Base-by-base conservation (phyloP, 1,139 yeast species). In the Geotrichum fermentans region DNA sequence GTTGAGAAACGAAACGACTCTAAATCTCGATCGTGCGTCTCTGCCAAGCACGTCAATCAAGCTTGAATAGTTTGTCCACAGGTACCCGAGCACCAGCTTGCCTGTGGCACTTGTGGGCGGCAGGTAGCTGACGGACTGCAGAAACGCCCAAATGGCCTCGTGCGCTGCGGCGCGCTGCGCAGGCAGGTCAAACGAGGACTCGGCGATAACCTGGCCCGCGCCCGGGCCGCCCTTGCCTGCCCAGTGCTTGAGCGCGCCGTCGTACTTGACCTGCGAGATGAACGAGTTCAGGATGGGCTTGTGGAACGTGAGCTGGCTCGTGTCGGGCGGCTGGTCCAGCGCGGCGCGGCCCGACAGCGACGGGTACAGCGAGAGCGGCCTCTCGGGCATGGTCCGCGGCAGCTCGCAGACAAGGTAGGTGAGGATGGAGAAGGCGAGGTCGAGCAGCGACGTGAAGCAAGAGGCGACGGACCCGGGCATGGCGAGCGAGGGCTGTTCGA, bases 221-320 rank as follows among this genome's bases (percentile, higher is more conserved):
- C n/a, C n/a, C n/a, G n/a, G n/a, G n/a, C n/a, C n/a, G 32, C 24
- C 24, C 20, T 36, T 36, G 1, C 13, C 33, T 14, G 30, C n/a
- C 22, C 35, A 40, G n/a, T 28, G 26, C 14, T 32, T 20, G n/a
- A 22, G 26, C n/a, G n/a, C 18, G 21, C 18, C 17, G 30, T 40
- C 36, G 29, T 20, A 40, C 10, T 30, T 30, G 21, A 40, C 36
- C 21, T 40, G 43, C 2, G 30, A 21, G 21, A 40, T 20, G 18
- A 40, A 40, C 1, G 43, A 32, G 36, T 17, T 34, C 3, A 22
- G 24, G 21, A 43, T 43, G 14, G 41, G 46, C 14, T 43, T 37
- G 30, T 43, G 36, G 21, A 43, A 43, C 3, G 29, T 26, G 36
- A 28, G 34, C 16, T 16, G 17, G 3, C 22, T 14, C 20, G 24